phyloP scores from a whole-genome alignment of 768 basidiomycete genomes.

The Tylopilus plumbeoviolaceoides region DNA sequence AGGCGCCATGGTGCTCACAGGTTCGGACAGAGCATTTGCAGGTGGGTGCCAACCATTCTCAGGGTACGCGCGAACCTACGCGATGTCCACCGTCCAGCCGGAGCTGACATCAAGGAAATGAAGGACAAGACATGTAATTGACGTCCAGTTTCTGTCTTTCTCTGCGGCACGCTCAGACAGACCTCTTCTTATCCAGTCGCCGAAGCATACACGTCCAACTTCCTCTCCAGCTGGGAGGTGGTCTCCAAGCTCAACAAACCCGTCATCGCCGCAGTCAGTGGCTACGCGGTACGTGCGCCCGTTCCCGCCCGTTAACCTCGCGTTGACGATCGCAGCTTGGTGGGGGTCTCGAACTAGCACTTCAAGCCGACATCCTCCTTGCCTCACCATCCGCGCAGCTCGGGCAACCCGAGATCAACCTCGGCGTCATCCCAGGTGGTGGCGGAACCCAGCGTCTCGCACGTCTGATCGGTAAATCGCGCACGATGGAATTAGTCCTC shows the following conservation, averaged over 20 bases:
- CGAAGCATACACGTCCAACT: constrained; percentile 84
- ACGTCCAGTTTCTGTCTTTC: constrained; percentile 19
- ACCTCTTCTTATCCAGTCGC: constrained; percentile 48
- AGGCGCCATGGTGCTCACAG: constrained; percentile 88
- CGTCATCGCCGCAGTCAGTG: constrained; percentile 93
- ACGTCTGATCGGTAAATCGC: constrained; percentile 82
- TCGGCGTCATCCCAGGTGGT: constrained; percentile 92
- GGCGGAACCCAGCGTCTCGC: constrained; percentile 93
- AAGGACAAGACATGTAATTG: constrained; percentile 82
- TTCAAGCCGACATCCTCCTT: constrained; percentile 95
- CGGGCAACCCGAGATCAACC: constrained; percentile 94
- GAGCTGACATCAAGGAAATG: constrained; percentile 99
- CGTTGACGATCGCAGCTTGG: constrained; percentile 63
- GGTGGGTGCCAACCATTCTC: constrained; percentile 44
- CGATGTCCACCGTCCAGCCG: constrained; percentile 47
- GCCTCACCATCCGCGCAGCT: constrained; percentile 88
- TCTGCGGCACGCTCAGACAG: not conserved
- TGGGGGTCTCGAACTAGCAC: constrained; percentile 93
- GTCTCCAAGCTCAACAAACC: constrained; percentile 80
- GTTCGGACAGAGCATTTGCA: constrained; percentile 90
- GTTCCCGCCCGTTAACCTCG: not conserved
- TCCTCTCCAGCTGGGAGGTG: constrained; percentile 80
- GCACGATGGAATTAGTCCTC: constrained; percentile 90
- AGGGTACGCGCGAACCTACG: not conserved
- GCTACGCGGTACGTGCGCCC: constrained; percentile 69